Percentiles rank a stretch among this genome's conserved stretches.
Evolutionary conservation across 75 land plant genomes (phyloP).

Genomic region (Ceratopteris richardii): DNA sequence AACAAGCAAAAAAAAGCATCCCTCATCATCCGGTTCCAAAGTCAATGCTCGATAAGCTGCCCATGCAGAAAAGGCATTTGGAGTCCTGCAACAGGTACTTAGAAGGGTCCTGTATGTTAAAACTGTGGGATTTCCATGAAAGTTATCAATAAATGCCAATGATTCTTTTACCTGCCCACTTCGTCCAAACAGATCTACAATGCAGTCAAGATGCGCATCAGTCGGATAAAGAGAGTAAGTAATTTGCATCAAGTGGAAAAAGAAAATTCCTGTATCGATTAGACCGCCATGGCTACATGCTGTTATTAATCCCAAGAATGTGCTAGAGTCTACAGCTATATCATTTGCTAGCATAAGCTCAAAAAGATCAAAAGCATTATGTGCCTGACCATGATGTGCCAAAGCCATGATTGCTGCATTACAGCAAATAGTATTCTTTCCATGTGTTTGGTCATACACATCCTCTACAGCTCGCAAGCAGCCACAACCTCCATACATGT

Average conservation of each 20-base stretch:
- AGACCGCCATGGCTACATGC: slow-evolving; percentile 38
- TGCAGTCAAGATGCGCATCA: slow-evolving; percentile 16
- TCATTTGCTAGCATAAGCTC: slow-evolving; percentile 25
- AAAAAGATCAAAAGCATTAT: slow-evolving; percentile 29
- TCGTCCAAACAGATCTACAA: slow-evolving; percentile 14
- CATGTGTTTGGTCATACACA: slow-evolving; percentile 36
- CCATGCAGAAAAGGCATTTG: no score
- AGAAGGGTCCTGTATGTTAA: no score
- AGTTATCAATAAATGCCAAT: no score
- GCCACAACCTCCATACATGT: slow-evolving; percentile 48
- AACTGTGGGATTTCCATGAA: no score
- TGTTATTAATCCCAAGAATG: slow-evolving; percentile 38
- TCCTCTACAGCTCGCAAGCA: slow-evolving; percentile 25
- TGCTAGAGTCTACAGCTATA: slow-evolving; percentile 35
- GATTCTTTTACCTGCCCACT: not conserved
- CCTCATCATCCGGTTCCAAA: no score
- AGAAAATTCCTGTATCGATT: slow-evolving; percentile 26
- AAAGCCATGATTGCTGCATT: slow-evolving; percentile 45
- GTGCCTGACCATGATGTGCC: slow-evolving; percentile 24
- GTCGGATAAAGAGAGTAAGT: not conserved
- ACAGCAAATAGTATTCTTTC: slow-evolving; percentile 40
- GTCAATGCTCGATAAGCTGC: no score
- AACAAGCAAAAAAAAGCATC: no score
- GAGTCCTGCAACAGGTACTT: no score
- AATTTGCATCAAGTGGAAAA: slow-evolving; percentile 7